Evolutionary conservation across 2,329 filamentous ascomycete species (phyloP).

Genomic region (Aspergillus neotritici): DNA sequence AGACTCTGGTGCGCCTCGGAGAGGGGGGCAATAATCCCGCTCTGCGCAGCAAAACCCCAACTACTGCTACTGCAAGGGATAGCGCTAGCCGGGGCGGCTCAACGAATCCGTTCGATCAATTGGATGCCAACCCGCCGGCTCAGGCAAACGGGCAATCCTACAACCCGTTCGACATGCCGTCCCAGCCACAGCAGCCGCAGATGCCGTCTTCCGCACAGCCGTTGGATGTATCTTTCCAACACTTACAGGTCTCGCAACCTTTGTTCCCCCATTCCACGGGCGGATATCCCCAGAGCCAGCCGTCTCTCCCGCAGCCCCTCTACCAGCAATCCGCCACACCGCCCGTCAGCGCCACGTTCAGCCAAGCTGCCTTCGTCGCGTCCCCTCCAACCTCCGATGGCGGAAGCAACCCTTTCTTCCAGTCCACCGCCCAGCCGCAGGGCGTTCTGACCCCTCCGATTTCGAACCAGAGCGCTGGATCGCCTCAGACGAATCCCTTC

Average conservation of each 20-base stretch:
- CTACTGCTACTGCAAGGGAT: constrained; percentile 15
- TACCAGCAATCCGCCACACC: constrained; percentile 42
- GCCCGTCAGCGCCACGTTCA: constrained; percentile 33
- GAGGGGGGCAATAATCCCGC: constrained; percentile 53
- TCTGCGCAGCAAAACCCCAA: constrained; percentile 50
- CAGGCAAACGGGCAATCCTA: constrained; percentile 40
- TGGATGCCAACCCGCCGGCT: constrained; percentile 33
- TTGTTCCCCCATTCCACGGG: constrained; percentile 74
- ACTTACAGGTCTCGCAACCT: constrained; percentile 64
- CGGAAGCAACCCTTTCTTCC: constrained; percentile 42
- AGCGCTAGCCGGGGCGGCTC: constrained; percentile 33
- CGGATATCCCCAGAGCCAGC: constrained; percentile 46
- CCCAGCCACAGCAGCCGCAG: constrained; percentile 21
- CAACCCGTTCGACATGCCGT: constrained; percentile 62
- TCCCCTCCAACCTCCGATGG: constrained; percentile 33
- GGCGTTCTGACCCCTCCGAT: constrained; percentile 20
- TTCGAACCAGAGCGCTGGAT: constrained; percentile 19
- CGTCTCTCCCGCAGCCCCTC: constrained; percentile 33
- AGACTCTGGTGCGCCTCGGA: constrained; percentile 75
- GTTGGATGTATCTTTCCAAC: constrained; percentile 67
- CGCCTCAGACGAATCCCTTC: constrained; percentile 30
- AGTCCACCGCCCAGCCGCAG: constrained; percentile 26
- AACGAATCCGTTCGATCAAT: constrained; percentile 63
- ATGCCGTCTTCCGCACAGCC: constrained; percentile 24
- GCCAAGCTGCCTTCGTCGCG: constrained; percentile 30